Base-by-base conservation (phyloP, 768 basidiomycete species). In the Clitopilus passeckerianus region DNA sequence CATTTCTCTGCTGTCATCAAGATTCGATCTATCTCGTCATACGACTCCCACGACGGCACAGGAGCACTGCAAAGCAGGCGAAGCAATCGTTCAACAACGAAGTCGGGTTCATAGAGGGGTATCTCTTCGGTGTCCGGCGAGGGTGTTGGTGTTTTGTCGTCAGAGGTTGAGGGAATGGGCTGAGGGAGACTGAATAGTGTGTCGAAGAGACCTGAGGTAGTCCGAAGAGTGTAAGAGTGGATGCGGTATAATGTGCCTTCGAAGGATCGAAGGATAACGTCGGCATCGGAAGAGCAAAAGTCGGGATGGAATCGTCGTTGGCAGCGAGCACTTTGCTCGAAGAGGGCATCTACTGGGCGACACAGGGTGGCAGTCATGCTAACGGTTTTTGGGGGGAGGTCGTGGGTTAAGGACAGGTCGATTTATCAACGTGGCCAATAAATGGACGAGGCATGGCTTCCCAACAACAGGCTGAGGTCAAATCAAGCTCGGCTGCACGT, bases 1-100 rank as follows among this genome's bases (percentile, higher is more conserved):
- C 89, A 90, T 66, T 86, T 88, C 64, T 90, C 86, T 1, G 87
- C 85, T 0, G 86, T 77, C 43, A 72, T 76, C 27, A 90, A 70
- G 5, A 90, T 74, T 8, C 77, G 72, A 57, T 85, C 85, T 37
- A 86, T 69, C 14, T 71, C 70, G 61, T 85, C 82, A 62, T 80
- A 81, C 2, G 81, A 80, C 35, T 74, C 72, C 65, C 82, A 78
- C 4, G 72, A 69, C 1, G 77, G 75, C 12, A 84, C 75, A 0
- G 80, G 72, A 10, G 86, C 75, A 16, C 86, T 86, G 37, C 76
- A 83, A 35, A 85, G 75, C 68, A 87, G 80, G 63, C 77, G 79
- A 1, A 89, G 76, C 1, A 89, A 68, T 2, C 77, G 76, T 61
- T 85, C 81, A 41, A 87, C 77, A 0, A 79, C 78, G 58, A 70